Conservation (phyloP, 139 green algal species). For the Closterium sp. region DNA sequence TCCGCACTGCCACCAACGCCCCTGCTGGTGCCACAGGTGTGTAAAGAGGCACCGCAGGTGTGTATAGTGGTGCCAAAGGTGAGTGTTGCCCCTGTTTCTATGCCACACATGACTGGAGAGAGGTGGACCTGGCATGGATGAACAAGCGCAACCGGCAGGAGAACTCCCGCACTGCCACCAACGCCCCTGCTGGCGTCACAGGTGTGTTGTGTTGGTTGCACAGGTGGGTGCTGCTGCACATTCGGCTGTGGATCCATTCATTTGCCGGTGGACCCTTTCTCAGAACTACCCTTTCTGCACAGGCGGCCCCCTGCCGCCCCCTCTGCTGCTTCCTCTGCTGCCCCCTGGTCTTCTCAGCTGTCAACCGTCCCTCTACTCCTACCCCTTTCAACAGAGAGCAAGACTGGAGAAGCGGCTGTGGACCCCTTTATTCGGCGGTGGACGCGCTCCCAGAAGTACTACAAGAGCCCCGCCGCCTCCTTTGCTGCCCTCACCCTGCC, state of each 20-base stretch:
- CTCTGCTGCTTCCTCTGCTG: background rate
- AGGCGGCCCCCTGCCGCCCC: background rate
- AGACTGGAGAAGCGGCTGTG: slow-evolving; percentile 11
- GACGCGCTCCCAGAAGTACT: slow-evolving; percentile 49
- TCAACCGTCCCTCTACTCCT: too few relatives aligned
- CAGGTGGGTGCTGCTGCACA: too few relatives aligned
- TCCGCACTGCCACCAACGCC: background rate
- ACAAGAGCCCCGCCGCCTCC: slow-evolving; percentile 4
- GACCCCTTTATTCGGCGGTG: slow-evolving; percentile 43
- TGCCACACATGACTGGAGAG: too few relatives aligned
- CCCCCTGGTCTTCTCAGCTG: too few relatives aligned
- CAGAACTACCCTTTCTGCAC: slow-evolving; percentile 40
- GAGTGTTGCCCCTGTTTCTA: too few relatives aligned
- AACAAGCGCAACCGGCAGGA: slow-evolving; percentile 48
- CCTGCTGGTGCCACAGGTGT: background rate
- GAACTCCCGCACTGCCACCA: slow-evolving; percentile 16
- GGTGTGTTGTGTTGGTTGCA: too few relatives aligned
- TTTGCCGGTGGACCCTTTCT: slow-evolving; percentile 25
- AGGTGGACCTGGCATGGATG: slow-evolving; percentile 24
- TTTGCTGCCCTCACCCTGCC: too few relatives aligned
- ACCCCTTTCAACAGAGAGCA: background rate
- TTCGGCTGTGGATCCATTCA: slow-evolving; percentile 35
- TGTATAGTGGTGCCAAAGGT: too few relatives aligned
- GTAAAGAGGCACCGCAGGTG: too few relatives aligned
- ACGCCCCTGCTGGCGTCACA: background rate